These are phyloP conservation scores for Leccinum ochraceum DNA, from an alignment of 768 basidiomycete genomes.

Conservation along the genomic window DNA sequence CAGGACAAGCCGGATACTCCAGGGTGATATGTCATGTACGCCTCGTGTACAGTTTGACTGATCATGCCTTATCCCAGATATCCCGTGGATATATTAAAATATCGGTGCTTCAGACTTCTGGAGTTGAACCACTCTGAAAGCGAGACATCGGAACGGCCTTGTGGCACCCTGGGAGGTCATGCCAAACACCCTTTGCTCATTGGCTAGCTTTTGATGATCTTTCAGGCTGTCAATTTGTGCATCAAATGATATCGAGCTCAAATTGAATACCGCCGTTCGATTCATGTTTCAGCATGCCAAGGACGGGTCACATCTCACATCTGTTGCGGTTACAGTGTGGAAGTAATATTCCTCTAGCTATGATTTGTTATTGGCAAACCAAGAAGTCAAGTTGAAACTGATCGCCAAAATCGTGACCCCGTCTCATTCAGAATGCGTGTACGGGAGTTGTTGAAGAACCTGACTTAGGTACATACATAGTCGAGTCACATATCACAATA, in stretches of 20 bases:
- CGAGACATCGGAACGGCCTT: neutral
- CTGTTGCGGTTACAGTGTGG: neutral
- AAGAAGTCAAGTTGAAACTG: constrained; percentile 9
- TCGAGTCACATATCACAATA: neutral
- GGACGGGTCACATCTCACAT: neutral
- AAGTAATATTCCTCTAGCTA: constrained; percentile 1
- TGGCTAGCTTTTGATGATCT: neutral
- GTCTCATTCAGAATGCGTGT: neutral
- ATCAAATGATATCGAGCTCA: neutral
- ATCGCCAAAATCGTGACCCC: constrained; percentile 1
- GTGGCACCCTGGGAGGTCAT: neutral
- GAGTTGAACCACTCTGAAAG: neutral
- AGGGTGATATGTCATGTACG: neutral
- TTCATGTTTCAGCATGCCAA: neutral
- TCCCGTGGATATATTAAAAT: neutral
- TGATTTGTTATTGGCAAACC: neutral
- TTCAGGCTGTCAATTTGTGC: neutral
- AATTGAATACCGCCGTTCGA: neutral
- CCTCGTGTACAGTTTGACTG: neutral
- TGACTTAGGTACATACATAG: neutral
- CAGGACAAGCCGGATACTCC: neutral
- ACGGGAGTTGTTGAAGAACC: neutral
- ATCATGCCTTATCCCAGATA: neutral
- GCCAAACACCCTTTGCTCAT: neutral
- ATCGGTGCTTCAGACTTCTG: neutral